phyloP scores from a whole-genome alignment of 768 basidiomycete species.

The Lyophyllum shimeji region DNA sequence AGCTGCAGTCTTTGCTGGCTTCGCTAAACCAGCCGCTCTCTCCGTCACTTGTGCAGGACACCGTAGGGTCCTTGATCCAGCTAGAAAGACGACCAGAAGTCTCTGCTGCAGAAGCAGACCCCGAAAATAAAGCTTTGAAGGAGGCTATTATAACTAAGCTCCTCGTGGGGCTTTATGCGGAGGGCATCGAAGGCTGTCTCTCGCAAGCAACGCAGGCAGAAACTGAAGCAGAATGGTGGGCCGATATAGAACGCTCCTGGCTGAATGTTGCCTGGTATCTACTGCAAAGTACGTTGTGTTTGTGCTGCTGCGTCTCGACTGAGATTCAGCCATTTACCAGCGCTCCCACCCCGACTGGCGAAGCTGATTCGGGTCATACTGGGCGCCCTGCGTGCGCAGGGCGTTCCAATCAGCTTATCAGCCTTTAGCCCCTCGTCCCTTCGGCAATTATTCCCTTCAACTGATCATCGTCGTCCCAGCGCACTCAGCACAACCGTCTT shows the following conservation, averaged over 20 bases:
- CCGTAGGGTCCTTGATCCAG: conserved; percentile 24
- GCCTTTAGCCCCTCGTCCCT: conserved; percentile 48
- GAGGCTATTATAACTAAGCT: conserved; percentile 48
- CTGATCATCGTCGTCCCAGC: conserved; percentile 43
- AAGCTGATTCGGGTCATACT: conserved; percentile 39
- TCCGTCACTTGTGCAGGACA: conserved; percentile 22
- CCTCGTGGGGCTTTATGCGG: conserved; percentile 58
- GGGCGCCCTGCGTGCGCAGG: conserved; percentile 38
- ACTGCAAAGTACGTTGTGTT: conserved; percentile 67
- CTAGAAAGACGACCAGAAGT: conserved; percentile 22
- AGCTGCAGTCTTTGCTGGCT: conserved; percentile 36
- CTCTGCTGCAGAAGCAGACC: conserved; percentile 15
- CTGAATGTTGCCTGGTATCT: conserved; percentile 61
- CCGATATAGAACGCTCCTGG: conserved; percentile 60
- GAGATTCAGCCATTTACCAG: conserved; percentile 29
- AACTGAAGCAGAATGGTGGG: conserved; percentile 85
- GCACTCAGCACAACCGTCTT: conserved; percentile 61
- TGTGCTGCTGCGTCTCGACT: neutral
- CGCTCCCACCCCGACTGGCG: conserved; percentile 42
- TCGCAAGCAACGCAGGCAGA: conserved; percentile 70
- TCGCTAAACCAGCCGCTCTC: conserved; percentile 32
- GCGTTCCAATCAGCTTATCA: conserved; percentile 46
- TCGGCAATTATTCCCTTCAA: conserved; percentile 46
- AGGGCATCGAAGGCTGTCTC: conserved; percentile 64
- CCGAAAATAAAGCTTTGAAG: conserved; percentile 38